These are phyloP conservation scores for Bryoglossum gracile DNA, from an alignment of 495 filamentous ascomycete genomes.

Conservation along the genomic window DNA sequence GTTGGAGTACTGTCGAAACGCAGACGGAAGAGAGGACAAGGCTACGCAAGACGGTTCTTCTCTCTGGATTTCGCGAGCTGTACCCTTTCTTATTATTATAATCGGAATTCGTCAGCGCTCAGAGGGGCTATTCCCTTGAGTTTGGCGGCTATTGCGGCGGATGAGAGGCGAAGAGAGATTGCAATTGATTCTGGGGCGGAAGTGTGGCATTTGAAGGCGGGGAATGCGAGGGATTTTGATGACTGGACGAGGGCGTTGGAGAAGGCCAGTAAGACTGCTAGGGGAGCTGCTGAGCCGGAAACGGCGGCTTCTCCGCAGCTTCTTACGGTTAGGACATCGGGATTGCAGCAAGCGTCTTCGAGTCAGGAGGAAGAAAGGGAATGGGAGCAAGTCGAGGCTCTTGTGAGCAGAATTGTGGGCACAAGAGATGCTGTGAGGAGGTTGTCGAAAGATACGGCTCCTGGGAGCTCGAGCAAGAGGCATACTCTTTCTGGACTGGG, in stretches of 20 bases:
- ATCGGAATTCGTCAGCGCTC: slow-evolving; percentile 80
- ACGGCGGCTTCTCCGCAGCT: slow-evolving; percentile 11
- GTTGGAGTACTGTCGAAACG: slow-evolving; percentile 82
- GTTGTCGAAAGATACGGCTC: slow-evolving; percentile 74
- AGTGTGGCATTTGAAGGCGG: slow-evolving; percentile 90
- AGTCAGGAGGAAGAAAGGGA: slow-evolving; percentile 60
- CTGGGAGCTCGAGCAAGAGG: slow-evolving; percentile 21
- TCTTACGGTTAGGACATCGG: slow-evolving; percentile 10
- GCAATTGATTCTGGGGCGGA: slow-evolving; percentile 96
- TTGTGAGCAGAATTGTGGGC: slow-evolving; percentile 77
- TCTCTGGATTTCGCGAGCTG: slow-evolving; percentile 86
- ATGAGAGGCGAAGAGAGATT: slow-evolving; percentile 80
- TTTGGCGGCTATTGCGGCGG: slow-evolving; percentile 81
- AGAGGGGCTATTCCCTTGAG: slow-evolving; percentile 88
- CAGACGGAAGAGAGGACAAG: slow-evolving; percentile 85
- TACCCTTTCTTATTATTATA: slow-evolving; percentile 92
- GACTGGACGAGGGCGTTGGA: slow-evolving; percentile 85
- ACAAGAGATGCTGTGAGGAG: slow-evolving; percentile 81
- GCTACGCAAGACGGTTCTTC: slow-evolving; percentile 88
- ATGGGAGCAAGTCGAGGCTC: slow-evolving; percentile 75
- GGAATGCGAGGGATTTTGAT: slow-evolving; percentile 71
- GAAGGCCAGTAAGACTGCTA: slow-evolving; percentile 54
- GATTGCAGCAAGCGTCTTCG: slow-evolving; percentile 2
- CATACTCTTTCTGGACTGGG: slow-evolving; percentile 7
- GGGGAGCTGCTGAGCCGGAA: slow-evolving; percentile 26